Conservation (phyloP, 192 early-diverging fungal genomes). For the Podochytrium sp. region DNA sequence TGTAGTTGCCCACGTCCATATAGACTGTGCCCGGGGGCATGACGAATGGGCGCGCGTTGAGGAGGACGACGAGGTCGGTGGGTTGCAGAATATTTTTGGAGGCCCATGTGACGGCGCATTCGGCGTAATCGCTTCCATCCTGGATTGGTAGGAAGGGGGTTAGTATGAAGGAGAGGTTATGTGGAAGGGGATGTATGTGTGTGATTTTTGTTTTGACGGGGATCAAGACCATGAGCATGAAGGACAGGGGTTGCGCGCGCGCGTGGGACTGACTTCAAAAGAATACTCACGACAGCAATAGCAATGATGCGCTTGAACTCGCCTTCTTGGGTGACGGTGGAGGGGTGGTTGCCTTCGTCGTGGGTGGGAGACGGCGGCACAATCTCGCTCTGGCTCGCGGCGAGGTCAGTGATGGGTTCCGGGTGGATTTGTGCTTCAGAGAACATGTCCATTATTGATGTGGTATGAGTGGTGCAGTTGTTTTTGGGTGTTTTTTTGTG, state of each 20-base stretch:
- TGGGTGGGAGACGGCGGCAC: slow-evolving; percentile 12
- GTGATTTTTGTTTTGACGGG: too few relatives aligned
- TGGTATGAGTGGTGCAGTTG: too few relatives aligned
- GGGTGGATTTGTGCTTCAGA: background rate
- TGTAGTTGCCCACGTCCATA: slow-evolving; percentile 18
- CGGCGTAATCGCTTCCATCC: slow-evolving; percentile 27
- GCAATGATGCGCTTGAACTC: slow-evolving; percentile 23
- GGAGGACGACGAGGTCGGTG: slow-evolving; percentile 39
- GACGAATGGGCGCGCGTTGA: slow-evolving; percentile 33
- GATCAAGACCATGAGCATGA: too few relatives aligned
- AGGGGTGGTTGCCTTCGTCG: background rate
- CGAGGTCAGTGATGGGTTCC: background rate
- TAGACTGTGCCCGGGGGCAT: slow-evolving; percentile 13
- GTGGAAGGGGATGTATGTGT: background rate
- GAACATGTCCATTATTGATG: slow-evolving; percentile 12
- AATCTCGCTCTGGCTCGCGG: background rate
- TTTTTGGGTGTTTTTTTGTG: too few relatives aligned
- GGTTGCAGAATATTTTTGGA: slow-evolving; percentile 32
- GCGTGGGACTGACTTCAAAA: too few relatives aligned
- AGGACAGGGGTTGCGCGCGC: too few relatives aligned
- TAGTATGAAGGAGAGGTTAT: background rate
- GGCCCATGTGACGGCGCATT: slow-evolving; percentile 41
- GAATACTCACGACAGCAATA: slow-evolving; percentile 33
- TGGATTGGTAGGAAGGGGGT: background rate
- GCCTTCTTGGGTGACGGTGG: background rate